Evolutionary conservation across 441 rosid genomes (phyloP).

Genomic region (Pelargonium fulgidum): DNA sequence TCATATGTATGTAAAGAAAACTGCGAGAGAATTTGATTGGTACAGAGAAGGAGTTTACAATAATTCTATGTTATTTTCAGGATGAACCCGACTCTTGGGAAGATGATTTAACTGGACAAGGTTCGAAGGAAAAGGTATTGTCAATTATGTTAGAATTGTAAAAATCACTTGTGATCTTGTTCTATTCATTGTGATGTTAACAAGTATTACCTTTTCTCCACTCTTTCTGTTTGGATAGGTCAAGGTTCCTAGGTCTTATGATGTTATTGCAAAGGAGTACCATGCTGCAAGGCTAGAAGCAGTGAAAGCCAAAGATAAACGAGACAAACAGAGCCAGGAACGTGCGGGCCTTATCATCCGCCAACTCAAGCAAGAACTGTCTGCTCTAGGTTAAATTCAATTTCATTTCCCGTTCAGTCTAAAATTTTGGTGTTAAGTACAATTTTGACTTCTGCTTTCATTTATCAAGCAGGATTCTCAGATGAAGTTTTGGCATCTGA

Average conservation of each 20-base stretch:
- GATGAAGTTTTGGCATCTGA: conserved; percentile 56
- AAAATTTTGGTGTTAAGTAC: conserved; percentile 18
- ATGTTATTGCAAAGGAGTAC: conserved; percentile 63
- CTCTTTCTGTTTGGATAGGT: conserved; percentile 32
- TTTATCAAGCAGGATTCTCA: conserved; percentile 60
- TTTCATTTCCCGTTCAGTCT: conserved; percentile 18
- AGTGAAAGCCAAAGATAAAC: conserved; percentile 60
- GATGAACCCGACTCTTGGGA: conserved; percentile 69
- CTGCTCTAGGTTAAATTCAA: conserved; percentile 56
- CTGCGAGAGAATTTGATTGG: background rate
- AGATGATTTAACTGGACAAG: conserved; percentile 39
- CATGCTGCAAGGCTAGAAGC: conserved; percentile 66
- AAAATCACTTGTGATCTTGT: conserved; percentile 4
- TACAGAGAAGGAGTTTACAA: background rate
- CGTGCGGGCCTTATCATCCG: conserved; percentile 58
- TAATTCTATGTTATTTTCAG: conserved; percentile 30
- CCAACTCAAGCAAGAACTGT: conserved; percentile 82
- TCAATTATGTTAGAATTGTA: conserved; percentile 4
- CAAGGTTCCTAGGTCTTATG: conserved; percentile 51
- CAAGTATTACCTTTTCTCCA: conserved; percentile 14
- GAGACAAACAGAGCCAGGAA: conserved; percentile 65
- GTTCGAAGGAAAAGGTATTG: conserved; percentile 42
- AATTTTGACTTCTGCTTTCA: conserved; percentile 28
- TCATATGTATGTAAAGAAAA: background rate
- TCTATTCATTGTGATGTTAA: background rate